Evolutionary conservation across 108 stramenopile species (phyloP), one percentile per base, ranked within the genome.

Genomic region (Cyclotella baltica): DNA sequence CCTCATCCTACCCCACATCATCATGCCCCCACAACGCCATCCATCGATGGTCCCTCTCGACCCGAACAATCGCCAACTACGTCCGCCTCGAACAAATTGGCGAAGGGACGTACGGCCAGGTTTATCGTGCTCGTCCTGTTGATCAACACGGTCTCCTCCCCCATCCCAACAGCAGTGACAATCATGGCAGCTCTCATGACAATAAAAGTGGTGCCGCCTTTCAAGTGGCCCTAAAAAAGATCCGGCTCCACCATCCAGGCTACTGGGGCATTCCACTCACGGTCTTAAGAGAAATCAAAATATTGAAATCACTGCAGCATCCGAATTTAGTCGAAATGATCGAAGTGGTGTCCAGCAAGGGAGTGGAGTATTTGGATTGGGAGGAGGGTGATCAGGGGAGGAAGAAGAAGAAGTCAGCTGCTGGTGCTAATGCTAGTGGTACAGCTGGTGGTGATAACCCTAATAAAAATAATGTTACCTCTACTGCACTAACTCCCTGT

Each of bases 21-120:
- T 4, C 55, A n/a, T 48, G 47, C 55, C 68, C 67, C 10, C 68
- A 73, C 51, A 80, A 80, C 58, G 58, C 72, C 66, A 29, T 80
- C 35, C 79, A 80, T 59, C 72, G 79, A 27, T 72, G 72, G 72
- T 68, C 72, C 13, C 79, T 80, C 59, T 80, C 79, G 6, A 94
- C 93, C 6, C 88, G 93, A 28, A 92, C 92, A 28, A 83, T 93
- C 13, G 86, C 86, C 25, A 89, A 90, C 77, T 93, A 93, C 76
- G 79, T 87, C 58, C 85, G 88, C 19, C 69, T 87, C 4, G 89
- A 92, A 48, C 91, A 95, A 64, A 93, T 95, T 29, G 95, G 95
- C n/a, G 89, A 92, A 67, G 94, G 94, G 9, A 92, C 94, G 0
- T 95, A 95, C 58, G 94, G 94, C n/a, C 88, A 92, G 79, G 94